Base-by-base conservation (phyloP, 2,329 filamentous ascomycete species). In the Pseudopithomyces maydicus region DNA sequence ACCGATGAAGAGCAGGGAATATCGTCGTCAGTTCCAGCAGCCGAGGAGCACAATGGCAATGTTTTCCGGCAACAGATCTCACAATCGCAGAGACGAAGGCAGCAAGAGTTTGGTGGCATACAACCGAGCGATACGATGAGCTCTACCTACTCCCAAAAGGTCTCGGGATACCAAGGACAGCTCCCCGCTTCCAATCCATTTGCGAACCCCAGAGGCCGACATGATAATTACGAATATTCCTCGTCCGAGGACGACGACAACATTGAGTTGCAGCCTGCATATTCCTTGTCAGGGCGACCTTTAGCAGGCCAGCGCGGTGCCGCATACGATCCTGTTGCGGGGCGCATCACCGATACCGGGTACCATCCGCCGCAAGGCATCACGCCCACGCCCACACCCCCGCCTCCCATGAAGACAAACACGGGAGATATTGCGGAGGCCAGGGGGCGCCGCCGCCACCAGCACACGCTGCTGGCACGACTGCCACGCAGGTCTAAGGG, bases 61-160 rank as follows among this genome's bases (percentile, higher is more conserved):
- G 73, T 77, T 4, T 77, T 77, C 59, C 71, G 74, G 14, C 66
- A 76, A 53, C 74, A 77, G 52, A 76, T 77, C 11, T 69, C 66
- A 11, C 67, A 71, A 23, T 75, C 73, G 3, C 73, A 76, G 47
- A 71, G 74, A 41, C 70, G 69, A 53, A 63, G 74, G 10, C 67
- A 74, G 39, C 66, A 69, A 20, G 61, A 69, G 60, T 65, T 50
- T 32, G 47, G 47, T 48, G 70, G 63, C 26, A 57, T 75, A 42
- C 67, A 73, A 54, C 67, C 69, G 38, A 70, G 69, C 57, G 69
- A 74, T 53, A 74, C 71, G 11, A 50, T 63, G 14, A 66, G 63
- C 32, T 73, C 70, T 17, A 70, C 62, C 44, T 71, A 70, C 45
- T 71, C 74, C 6, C 63, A 67, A 15, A 73, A 75, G 29, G 67